Evolutionary conservation across 2,329 filamentous ascomycete genomes (phyloP).

Genomic region (Aureobasidium sp.): DNA sequence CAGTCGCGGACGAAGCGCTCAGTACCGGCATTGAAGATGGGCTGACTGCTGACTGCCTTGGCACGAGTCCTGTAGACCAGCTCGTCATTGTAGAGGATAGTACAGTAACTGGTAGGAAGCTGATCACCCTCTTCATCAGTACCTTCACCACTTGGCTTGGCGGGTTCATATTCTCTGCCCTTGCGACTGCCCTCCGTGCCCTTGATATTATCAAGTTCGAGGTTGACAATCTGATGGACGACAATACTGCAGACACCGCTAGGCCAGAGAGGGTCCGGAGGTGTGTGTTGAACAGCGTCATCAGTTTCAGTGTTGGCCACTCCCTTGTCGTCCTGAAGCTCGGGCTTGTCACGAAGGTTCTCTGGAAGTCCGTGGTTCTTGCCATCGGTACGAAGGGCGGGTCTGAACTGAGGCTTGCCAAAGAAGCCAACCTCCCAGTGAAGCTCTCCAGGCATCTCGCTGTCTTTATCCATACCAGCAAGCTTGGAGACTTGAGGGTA

Average conservation of each 20-base stretch:
- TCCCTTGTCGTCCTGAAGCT: conserved; percentile 84
- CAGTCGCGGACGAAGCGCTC: conserved; percentile 91
- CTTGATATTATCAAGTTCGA: conserved; percentile 86
- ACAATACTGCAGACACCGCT: conserved; percentile 81
- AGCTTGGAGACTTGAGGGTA: conserved; percentile 82
- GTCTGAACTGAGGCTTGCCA: conserved; percentile 79
- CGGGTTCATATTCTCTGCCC: conserved; percentile 82
- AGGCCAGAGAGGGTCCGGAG: conserved; percentile 93
- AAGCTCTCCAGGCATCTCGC: conserved; percentile 84
- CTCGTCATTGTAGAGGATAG: conserved; percentile 82
- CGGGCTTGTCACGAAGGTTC: conserved; percentile 63
- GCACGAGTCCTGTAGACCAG: conserved; percentile 86
- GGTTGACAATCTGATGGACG: conserved; percentile 89
- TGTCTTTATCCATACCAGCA: conserved; percentile 73
- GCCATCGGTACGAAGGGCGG: conserved; percentile 77
- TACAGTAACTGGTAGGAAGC: conserved; percentile 88
- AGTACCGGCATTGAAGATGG: conserved; percentile 94
- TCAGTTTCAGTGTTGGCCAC: conserved; percentile 65
- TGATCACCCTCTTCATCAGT: conserved; percentile 75
- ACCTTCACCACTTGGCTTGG: conserved; percentile 73
- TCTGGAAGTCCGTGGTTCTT: conserved; percentile 72
- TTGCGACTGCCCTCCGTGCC: conserved; percentile 75
- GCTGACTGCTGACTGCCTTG: conserved; percentile 88
- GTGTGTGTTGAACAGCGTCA: conserved; percentile 80
- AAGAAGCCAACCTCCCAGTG: conserved; percentile 97